Evolutionary conservation across 2,329 filamentous ascomycete genomes (phyloP).

Genomic region (Macrophomina tecta): DNA sequence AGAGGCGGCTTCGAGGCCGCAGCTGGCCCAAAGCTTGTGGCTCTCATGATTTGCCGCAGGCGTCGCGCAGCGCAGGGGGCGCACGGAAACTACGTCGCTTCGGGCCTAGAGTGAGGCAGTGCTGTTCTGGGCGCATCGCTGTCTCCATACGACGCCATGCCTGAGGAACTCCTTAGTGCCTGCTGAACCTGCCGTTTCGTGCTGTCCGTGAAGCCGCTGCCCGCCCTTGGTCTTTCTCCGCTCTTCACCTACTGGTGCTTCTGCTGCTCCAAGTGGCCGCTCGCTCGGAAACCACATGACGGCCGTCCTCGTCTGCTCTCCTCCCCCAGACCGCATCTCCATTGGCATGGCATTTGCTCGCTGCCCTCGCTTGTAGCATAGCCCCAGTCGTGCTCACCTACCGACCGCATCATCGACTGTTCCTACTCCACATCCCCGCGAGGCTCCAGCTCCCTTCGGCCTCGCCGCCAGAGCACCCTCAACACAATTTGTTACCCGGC

Average conservation of each 20-base stretch:
- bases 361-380: slow-evolving; percentile 20
- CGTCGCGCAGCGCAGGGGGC: slow-evolving; percentile 20
- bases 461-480: background rate
- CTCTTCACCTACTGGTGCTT: slow-evolving; percentile 2
- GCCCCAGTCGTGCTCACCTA: slow-evolving; percentile 24
- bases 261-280: slow-evolving; percentile 16
- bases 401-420: background rate
- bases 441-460: slow-evolving; percentile 2
- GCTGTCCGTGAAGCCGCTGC: background rate
- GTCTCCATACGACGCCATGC: slow-evolving; percentile 26
- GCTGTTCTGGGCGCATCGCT: slow-evolving; percentile 26
- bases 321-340: slow-evolving; percentile 18
- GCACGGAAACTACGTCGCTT: slow-evolving; percentile 20
- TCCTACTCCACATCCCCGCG: slow-evolving; percentile 14
- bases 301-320: background rate
- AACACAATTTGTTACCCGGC: slow-evolving; percentile 12
- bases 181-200: slow-evolving; percentile 11
- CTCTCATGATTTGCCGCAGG: slow-evolving; percentile 25
- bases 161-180: slow-evolving; percentile 25
- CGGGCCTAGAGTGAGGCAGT: slow-evolving; percentile 24
- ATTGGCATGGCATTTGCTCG: slow-evolving; percentile 13
- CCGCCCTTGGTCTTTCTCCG: slow-evolving; percentile 2
- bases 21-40: slow-evolving; percentile 16
- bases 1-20: slow-evolving; percentile 5
- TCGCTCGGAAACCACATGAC: slow-evolving; percentile 14